Percentiles rank a stretch among this genome's conserved stretches.
Evolutionary conservation across 2,329 filamentous ascomycete genomes (phyloP).

Genomic region (Talaromyces sp.): DNA sequence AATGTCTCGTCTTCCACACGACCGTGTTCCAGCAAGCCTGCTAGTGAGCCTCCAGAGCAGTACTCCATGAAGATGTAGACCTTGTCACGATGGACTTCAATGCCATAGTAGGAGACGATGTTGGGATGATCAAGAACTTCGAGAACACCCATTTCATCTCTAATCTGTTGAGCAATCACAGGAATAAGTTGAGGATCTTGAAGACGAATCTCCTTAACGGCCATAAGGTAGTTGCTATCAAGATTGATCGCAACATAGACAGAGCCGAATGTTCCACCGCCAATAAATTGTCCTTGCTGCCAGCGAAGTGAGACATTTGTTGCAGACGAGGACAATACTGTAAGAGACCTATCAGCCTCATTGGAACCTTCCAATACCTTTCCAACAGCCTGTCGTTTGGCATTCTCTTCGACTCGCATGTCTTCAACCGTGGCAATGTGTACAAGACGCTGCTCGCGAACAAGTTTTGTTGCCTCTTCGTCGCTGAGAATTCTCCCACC

Average conservation of each 20-base stretch:
- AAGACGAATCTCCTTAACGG: conserved; percentile 95
- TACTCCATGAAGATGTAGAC: conserved; percentile 99
- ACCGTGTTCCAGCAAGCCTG: conserved; percentile 85
- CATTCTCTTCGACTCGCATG: conserved; percentile 70
- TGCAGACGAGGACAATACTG: conserved; percentile 87
- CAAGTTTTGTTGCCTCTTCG: conserved; percentile 73
- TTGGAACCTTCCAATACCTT: conserved; percentile 90
- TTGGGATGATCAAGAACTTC: conserved; percentile 97
- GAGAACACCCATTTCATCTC: conserved; percentile 94
- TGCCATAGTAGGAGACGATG: conserved; percentile 95
- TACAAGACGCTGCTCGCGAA: conserved; percentile 71
- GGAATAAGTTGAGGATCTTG: conserved; percentile 96
- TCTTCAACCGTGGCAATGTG: conserved; percentile 75
- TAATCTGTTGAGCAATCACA: conserved; percentile 87
- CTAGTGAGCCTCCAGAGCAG: conserved; percentile 90
- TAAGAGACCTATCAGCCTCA: conserved; percentile 91
- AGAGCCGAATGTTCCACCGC: conserved; percentile 93
- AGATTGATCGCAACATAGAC: conserved; percentile 97
- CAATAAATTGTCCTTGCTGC: conserved; percentile 98
- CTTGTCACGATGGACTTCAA: conserved; percentile 96
- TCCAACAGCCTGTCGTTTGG: conserved; percentile 82
- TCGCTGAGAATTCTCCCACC: conserved; percentile 73
- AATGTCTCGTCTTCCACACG: conserved; percentile 97
- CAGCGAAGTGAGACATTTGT: conserved; percentile 94
- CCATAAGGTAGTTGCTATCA: conserved; percentile 94